phyloP scores from a whole-genome alignment of 176 grass and related monocot species.

The Pontederia paniculata region DNA sequence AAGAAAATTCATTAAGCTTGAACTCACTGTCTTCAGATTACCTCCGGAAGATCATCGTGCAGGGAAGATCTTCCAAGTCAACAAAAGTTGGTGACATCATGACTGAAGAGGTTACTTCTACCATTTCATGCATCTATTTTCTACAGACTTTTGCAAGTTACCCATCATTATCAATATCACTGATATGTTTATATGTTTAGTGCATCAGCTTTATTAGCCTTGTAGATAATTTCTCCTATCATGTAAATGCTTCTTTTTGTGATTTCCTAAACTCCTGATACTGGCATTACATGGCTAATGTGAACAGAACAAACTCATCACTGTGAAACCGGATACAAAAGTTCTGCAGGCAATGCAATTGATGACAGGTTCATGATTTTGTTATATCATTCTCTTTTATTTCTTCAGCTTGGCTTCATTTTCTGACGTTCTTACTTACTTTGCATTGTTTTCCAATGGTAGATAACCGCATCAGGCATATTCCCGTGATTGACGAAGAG shows the following conservation, averaged over 20 bases:
- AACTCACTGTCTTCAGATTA: conserved; percentile 45
- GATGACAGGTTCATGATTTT: conserved; percentile 47
- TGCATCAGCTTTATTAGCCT: no score
- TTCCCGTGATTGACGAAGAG: conserved; percentile 75
- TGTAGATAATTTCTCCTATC: neutral
- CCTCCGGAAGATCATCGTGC: conserved; percentile 58
- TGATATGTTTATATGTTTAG: no score
- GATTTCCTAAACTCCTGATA: neutral
- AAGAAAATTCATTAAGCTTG: neutral
- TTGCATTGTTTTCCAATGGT: conserved; percentile 4
- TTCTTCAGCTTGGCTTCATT: neutral
- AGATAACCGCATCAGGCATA: conserved; percentile 73
- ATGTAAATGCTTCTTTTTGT: neutral
- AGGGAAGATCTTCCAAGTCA: conserved; percentile 37
- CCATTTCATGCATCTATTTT: neutral
- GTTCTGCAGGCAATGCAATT: conserved; percentile 84
- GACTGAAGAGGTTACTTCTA: conserved; percentile 65
- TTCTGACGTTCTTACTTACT: neutral
- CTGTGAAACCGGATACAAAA: conserved; percentile 52
- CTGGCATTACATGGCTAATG: neutral
- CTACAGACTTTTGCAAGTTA: neutral
- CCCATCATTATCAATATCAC: no score
- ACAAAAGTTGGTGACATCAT: conserved; percentile 77
- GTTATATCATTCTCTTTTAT: neutral
- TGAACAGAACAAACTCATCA: conserved; percentile 51